Evolutionary conservation across 2,329 filamentous ascomycete genomes (phyloP).

Genomic region (Fusarium gaditjirri): DNA sequence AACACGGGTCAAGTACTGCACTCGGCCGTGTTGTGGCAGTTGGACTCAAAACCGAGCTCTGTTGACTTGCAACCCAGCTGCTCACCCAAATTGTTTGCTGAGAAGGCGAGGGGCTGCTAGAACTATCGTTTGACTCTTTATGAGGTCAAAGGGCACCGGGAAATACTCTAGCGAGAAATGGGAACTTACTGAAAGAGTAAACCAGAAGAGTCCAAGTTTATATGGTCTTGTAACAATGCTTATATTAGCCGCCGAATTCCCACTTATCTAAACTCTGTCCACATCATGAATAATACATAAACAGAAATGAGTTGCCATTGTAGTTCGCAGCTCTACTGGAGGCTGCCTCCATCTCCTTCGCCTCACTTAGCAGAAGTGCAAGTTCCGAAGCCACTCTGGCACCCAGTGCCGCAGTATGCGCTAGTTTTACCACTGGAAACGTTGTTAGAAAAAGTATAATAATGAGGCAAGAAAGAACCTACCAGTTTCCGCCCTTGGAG

Average conservation of each 20-base stretch:
- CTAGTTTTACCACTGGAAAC: slow-evolving; percentile 17
- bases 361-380: neutral
- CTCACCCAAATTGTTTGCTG: neutral
- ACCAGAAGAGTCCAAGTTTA: neutral
- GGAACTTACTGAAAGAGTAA: neutral
- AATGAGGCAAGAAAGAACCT: neutral
- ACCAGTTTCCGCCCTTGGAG: slow-evolving; percentile 20
- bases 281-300: neutral
- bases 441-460: neutral
- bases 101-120: neutral
- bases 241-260: no score
- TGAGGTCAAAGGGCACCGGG: neutral
- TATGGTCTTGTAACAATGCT: neutral
- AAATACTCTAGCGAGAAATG: neutral
- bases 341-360: neutral
- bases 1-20: neutral
- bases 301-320: no score
- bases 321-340: neutral
- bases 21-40: neutral
- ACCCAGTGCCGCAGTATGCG: slow-evolving; percentile 13
- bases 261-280: neutral
- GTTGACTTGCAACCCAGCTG: neutral
- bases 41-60: slow-evolving; percentile 15
- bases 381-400: slow-evolving; percentile 12
- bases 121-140: neutral